phyloP scores from a whole-genome alignment of 2,329 filamentous ascomycete species.

The Orbilia quercus region DNA sequence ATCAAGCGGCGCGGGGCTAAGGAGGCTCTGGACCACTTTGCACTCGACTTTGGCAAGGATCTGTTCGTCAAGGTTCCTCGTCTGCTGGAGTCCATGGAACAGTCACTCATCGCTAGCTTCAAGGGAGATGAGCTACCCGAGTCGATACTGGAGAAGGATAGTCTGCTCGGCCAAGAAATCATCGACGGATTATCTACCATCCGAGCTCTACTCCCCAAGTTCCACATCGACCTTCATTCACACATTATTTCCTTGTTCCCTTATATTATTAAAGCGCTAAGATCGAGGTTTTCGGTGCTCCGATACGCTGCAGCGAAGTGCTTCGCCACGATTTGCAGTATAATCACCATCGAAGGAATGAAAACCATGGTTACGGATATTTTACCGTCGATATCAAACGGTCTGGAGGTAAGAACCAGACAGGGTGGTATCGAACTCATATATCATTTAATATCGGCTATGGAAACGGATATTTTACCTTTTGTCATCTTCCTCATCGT shows the following conservation, averaged over 20 bases:
- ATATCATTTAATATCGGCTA: constrained; percentile 96
- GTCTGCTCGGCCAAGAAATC: constrained; percentile 85
- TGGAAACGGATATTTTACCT: constrained; percentile 94
- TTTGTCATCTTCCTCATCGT: constrained; percentile 99
- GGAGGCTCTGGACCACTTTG: constrained; percentile 89
- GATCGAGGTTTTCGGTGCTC: constrained; percentile 89
- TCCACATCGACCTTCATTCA: constrained; percentile 77
- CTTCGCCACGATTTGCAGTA: constrained; percentile 94
- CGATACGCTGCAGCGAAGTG: constrained; percentile 98
- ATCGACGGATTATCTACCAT: constrained; percentile 94
- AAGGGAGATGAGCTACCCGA: constrained; percentile 73
- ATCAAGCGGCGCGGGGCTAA: constrained; percentile 94
- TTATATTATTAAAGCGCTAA: constrained; percentile 84
- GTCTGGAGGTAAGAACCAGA: constrained; percentile 84
- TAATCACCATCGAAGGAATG: constrained; percentile 94
- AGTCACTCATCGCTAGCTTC: constrained; percentile 80
- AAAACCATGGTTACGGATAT: constrained; percentile 94
- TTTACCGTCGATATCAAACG: constrained; percentile 89
- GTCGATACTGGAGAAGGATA: constrained; percentile 78
- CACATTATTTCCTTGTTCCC: constrained; percentile 88
- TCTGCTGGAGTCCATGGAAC: constrained; percentile 81
- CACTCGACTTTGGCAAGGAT: constrained; percentile 78
- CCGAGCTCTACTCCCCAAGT: constrained; percentile 89
- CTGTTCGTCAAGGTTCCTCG: constrained; percentile 88
- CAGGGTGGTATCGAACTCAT: constrained; percentile 95